Conservation (phyloP, 192 early-diverging fungal species). For the Mycoemilia scoparia region DNA sequence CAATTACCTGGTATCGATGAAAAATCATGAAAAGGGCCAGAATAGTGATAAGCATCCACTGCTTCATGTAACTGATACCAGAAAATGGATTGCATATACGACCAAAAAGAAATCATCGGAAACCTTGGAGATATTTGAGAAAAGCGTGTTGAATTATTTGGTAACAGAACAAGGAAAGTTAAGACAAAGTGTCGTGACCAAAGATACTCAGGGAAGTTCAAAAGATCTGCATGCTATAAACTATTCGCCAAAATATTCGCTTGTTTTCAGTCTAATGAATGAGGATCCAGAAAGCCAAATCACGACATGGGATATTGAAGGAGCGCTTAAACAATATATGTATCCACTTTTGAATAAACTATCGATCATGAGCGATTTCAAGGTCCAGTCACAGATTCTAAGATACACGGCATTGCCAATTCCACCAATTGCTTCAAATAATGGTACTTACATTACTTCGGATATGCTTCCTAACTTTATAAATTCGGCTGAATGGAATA, state of each 20-base stretch:
- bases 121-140: constrained; percentile 1
- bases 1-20: too few relatives aligned
- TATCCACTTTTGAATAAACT: constrained; percentile 54
- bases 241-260: constrained; percentile 65
- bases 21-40: constrained; percentile 1
- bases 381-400: constrained; percentile 67
- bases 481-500: constrained; percentile 92
- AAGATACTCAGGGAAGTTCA: neutral
- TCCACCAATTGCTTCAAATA: constrained; percentile 25
- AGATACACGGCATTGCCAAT: constrained; percentile 66
- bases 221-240: constrained; percentile 48
- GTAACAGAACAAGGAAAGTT: constrained; percentile 11
- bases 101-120: neutral
- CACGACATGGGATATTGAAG: constrained; percentile 71
- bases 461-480: constrained; percentile 74
- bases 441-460: constrained; percentile 35
- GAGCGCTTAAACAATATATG: constrained; percentile 42
- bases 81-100: constrained; percentile 1
- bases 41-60: neutral
- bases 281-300: constrained; percentile 47
- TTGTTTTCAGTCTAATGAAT: constrained; percentile 76
- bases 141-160: constrained; percentile 3
- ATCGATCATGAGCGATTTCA: constrained; percentile 49
- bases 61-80: constrained; percentile 1
- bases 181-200: neutral